Evolutionary conservation across 441 rosid species (phyloP).

Genomic region (Corymbia calophylla): DNA sequence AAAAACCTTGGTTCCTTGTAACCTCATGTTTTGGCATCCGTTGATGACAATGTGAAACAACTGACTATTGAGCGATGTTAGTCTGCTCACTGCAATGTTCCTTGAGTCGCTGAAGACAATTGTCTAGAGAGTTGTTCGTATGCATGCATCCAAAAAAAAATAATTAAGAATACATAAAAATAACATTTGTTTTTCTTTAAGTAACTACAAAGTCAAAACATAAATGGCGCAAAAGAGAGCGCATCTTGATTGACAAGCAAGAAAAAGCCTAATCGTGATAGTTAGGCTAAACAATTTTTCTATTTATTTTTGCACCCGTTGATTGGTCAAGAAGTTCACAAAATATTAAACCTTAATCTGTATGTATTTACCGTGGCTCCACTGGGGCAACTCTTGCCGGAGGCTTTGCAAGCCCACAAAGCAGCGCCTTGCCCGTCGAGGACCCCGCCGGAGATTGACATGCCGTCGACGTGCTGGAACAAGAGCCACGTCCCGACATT

Average conservation of each 20-base stretch:
- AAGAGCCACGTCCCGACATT: slow-evolving; percentile 37
- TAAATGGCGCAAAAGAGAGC: background rate
- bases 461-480: slow-evolving; percentile 24
- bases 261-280: background rate
- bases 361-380: slow-evolving; percentile 45
- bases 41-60: background rate
- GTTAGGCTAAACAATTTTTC: background rate
- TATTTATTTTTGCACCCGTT: background rate
- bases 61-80: background rate
- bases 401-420: slow-evolving; percentile 46
- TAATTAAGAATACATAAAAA: too few relatives aligned
- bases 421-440: slow-evolving; percentile 36
- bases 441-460: slow-evolving; percentile 36
- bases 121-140: background rate
- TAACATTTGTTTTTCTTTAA: too few relatives aligned
- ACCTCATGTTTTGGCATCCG: background rate
- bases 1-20: background rate
- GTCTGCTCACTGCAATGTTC: background rate
- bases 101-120: background rate
- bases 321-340: background rate
- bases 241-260: background rate
- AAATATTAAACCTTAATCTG: background rate
- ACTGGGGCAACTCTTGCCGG: slow-evolving; percentile 37
- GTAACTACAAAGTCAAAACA: background rate
- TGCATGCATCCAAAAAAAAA: too few relatives aligned